A percentile compares a stretch with the other conserved stretches of the same genome.
These are phyloP conservation scores for Suillus subaureus DNA, from an alignment of 768 basidiomycete species.

Conservation along the genomic window DNA sequence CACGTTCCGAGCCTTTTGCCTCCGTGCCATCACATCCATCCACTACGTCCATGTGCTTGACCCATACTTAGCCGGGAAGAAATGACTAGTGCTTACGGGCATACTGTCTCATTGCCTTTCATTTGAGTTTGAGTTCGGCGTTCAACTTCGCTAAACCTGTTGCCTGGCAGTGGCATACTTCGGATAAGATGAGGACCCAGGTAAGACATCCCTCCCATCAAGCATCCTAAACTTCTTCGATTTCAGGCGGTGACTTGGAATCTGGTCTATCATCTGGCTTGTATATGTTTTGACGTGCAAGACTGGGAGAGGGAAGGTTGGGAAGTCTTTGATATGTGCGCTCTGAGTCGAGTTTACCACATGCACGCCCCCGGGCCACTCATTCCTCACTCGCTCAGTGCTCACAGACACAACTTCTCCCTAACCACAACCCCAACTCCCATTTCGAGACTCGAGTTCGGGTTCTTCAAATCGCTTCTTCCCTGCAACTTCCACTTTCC, in stretches of 20 bases:
- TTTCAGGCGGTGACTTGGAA: neutral
- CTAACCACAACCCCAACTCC: no score
- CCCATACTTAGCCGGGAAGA: neutral
- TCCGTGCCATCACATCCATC: no score
- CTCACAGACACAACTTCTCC: no score
- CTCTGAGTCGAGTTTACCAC: neutral
- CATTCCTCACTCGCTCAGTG: no score
- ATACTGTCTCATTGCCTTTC: neutral
- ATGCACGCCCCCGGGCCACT: no score
- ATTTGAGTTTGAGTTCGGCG: neutral
- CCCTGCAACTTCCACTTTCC: no score
- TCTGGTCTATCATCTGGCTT: neutral
- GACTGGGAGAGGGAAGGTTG: neutral
- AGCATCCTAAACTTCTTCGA: slow-evolving; percentile 45
- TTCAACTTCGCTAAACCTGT: neutral
- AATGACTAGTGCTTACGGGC: neutral
- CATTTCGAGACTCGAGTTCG: no score
- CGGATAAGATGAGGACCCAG: neutral
- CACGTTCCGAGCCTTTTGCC: neutral
- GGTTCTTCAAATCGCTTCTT: no score
- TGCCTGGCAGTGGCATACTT: neutral
- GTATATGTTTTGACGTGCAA: neutral
- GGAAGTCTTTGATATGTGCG: neutral
- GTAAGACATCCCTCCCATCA: neutral
- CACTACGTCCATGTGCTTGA: neutral